Conservation (phyloP, 1,284 basidiomycete species). For the Ustilago tritici region DNA sequence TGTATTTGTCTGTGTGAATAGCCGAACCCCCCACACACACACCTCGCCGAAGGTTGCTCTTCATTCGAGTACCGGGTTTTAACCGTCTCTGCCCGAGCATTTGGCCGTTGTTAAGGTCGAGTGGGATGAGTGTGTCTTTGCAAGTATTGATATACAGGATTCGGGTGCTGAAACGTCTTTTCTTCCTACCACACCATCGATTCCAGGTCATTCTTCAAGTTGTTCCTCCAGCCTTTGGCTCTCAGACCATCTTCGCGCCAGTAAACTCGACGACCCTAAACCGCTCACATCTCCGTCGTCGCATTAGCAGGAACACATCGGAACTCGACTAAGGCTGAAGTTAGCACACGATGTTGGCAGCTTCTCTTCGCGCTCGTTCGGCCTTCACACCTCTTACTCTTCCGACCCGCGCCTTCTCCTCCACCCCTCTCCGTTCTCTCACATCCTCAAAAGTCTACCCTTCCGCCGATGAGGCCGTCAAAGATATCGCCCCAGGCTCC, state of each 20-base stretch:
- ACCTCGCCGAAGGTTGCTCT: background rate
- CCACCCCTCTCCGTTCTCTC: background rate
- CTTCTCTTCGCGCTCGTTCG: slow-evolving; percentile 29
- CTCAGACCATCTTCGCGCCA: background rate
- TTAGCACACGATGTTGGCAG: slow-evolving; percentile 25
- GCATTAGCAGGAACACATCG: background rate
- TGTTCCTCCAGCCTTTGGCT: background rate
- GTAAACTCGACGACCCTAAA: background rate
- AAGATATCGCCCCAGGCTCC: slow-evolving; percentile 60
- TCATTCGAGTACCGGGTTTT: background rate
- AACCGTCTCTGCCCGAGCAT: slow-evolving; percentile 9
- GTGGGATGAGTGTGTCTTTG: background rate
- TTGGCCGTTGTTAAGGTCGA: background rate
- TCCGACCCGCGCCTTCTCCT: slow-evolving; percentile 32
- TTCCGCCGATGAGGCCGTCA: slow-evolving; percentile 62
- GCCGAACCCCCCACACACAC: slow-evolving; percentile 5
- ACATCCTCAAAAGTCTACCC: slow-evolving; percentile 50
- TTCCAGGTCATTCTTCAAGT: background rate
- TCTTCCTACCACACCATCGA: background rate
- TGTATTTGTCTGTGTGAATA: slow-evolving; percentile 8
- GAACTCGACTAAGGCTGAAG: background rate
- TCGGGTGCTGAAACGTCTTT: background rate
- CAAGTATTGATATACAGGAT: slow-evolving; percentile 7
- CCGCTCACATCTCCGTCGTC: background rate
- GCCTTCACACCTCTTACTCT: slow-evolving; percentile 24